Percentiles rank a stretch among this genome's conserved stretches.
Conservation (phyloP, 352 stramenopile genomes). For the Phytophthora aleatoria region DNA sequence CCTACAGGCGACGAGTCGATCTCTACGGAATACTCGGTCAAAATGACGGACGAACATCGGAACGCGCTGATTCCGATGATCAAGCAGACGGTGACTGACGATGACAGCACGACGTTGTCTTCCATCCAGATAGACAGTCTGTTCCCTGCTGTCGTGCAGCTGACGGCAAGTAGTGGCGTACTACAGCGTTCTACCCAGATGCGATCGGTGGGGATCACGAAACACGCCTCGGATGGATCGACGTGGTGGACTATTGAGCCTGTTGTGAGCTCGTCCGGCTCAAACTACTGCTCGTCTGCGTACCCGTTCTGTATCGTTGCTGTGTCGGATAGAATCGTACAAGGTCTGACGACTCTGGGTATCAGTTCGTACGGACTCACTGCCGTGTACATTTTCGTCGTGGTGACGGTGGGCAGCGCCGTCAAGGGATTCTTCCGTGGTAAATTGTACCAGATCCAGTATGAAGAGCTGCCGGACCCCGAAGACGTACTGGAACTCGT, state of each 20-base stretch:
- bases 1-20: conserved; percentile 66
- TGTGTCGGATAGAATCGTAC: conserved; percentile 87
- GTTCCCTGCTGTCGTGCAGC: conserved; percentile 69
- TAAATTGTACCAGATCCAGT: conserved; percentile 81
- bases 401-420: conserved; percentile 85
- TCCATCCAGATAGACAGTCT: conserved; percentile 59
- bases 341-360: conserved; percentile 75
- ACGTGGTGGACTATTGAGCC: conserved; percentile 78
- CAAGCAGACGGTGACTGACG: conserved; percentile 52
- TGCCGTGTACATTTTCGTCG: conserved; percentile 87
- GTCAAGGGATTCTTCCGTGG: conserved; percentile 87
- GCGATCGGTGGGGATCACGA: conserved; percentile 60
- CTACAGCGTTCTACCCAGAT: conserved; percentile 56
- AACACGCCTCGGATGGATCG: conserved; percentile 53
- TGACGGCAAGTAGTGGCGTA: conserved; percentile 70
- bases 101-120: conserved; percentile 31
- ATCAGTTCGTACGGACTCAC: conserved; percentile 88
- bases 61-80: conserved; percentile 76
- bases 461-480: conserved; percentile 80
- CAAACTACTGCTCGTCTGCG: conserved; percentile 50
- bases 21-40: conserved; percentile 50
- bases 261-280: conserved; percentile 27
- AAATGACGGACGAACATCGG: conserved; percentile 64
- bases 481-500: conserved; percentile 87
- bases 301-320: conserved; percentile 82